phyloP scores from a whole-genome alignment of 2,329 filamentous ascomycete species.

The Fusarium mangiferae region DNA sequence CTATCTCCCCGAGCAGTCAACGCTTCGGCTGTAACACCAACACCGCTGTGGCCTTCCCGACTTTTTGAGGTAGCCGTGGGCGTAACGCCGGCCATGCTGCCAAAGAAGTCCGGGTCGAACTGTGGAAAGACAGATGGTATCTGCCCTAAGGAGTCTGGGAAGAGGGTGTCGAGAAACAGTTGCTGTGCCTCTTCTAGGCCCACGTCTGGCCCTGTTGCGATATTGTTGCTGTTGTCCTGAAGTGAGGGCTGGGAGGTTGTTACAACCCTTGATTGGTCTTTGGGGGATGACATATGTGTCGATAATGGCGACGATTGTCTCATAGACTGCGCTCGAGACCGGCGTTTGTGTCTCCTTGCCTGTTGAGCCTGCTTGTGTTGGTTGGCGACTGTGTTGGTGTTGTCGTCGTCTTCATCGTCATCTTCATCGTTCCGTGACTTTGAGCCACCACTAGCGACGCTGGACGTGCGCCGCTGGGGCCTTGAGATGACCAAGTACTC shows the following conservation, averaged over 20 bases:
- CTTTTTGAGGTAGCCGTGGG: not conserved
- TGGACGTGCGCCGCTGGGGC: not conserved
- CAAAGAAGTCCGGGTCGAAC: not conserved
- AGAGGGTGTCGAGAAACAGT: not conserved
- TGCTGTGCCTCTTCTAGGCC: not conserved
- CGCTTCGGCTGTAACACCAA: not conserved
- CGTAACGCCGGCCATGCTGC: not conserved
- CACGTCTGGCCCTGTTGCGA: not conserved
- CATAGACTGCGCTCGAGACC: not conserved
- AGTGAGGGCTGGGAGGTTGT: not conserved
- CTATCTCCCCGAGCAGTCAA: not conserved
- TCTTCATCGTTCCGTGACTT: not conserved
- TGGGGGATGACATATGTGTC: not conserved
- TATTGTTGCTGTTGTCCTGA: not conserved
- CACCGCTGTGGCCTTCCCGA: not conserved
- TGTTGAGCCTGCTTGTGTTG: not conserved
- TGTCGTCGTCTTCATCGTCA: not conserved
- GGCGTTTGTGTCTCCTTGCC: not conserved
- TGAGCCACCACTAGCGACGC: not conserved
- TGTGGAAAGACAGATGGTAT: not conserved
- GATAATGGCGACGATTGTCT: not conserved
- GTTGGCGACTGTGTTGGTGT: not conserved
- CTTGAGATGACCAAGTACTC: not conserved
- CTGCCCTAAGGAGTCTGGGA: not conserved
- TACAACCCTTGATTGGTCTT: not conserved